These are phyloP conservation scores for Apium graveolens DNA, from an alignment of 129 eudicot genomes.

Conservation along the genomic window DNA sequence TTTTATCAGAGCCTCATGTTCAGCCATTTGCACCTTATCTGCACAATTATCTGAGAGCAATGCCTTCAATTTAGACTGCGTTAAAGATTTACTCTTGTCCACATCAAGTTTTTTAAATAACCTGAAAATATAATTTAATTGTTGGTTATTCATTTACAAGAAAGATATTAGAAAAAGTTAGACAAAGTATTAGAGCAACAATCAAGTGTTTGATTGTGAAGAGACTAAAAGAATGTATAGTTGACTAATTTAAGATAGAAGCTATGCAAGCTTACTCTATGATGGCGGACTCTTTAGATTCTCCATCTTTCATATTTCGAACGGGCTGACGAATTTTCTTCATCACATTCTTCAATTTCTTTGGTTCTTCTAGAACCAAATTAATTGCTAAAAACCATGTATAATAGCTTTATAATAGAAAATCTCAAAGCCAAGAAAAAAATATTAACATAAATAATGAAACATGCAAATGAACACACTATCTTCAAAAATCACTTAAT, in stretches of 20 bases:
- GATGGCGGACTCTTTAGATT: conserved; percentile 40
- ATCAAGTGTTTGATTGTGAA: neutral
- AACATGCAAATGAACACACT: too few species aligned
- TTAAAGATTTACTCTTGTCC: neutral
- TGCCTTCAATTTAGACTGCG: neutral
- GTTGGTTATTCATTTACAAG: neutral
- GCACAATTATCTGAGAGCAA: neutral
- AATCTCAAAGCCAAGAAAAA: neutral
- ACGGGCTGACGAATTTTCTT: conserved; percentile 35
- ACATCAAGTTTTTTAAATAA: conserved; percentile 5
- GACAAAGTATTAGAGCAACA: conserved; percentile 2
- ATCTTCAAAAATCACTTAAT: too few species aligned
- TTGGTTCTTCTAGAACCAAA: conserved; percentile 55
- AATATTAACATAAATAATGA: too few species aligned
- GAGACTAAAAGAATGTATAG: neutral
- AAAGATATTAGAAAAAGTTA: neutral
- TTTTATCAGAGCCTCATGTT: conserved; percentile 34
- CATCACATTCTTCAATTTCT: conserved; percentile 41
- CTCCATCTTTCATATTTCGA: conserved; percentile 27
- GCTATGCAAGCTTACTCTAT: conserved; percentile 29
- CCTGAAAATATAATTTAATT: neutral
- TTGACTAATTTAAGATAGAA: neutral
- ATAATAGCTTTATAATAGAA: neutral
- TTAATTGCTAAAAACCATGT: conserved; percentile 34
- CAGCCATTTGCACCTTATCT: neutral